Evolutionary conservation across 106 monocot species (phyloP).

Genomic region (Allium fistulosum): DNA sequence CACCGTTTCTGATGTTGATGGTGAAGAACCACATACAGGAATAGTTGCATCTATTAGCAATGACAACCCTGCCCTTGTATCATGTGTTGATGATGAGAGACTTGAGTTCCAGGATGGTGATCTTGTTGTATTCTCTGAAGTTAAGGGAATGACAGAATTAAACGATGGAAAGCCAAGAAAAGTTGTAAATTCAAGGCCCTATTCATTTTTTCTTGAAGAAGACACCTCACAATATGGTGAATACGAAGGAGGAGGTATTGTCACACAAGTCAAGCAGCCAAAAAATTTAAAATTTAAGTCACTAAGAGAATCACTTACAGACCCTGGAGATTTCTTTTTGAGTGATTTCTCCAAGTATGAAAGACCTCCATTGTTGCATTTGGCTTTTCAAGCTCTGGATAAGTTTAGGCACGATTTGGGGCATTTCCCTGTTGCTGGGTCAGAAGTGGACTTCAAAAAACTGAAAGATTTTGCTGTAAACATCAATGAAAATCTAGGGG

Average conservation of each 20-base stretch:
- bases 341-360: slow-evolving; percentile 92
- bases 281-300: slow-evolving; percentile 69
- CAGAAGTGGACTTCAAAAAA: slow-evolving; percentile 51
- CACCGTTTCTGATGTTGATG: slow-evolving; percentile 85
- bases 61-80: slow-evolving; percentile 62
- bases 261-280: slow-evolving; percentile 86
- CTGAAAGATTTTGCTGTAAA: slow-evolving; percentile 32
- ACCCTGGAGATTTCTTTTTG: slow-evolving; percentile 84
- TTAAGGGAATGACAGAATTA: slow-evolving; percentile 77
- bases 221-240: slow-evolving; percentile 66
- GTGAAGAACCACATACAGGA: slow-evolving; percentile 85
- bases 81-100: slow-evolving; percentile 86
- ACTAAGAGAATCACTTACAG: slow-evolving; percentile 52
- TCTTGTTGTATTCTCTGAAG: slow-evolving; percentile 84
- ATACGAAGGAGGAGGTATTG: slow-evolving; percentile 80
- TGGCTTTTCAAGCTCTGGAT: slow-evolving; percentile 92
- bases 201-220: slow-evolving; percentile 78
- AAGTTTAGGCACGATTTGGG: slow-evolving; percentile 53
- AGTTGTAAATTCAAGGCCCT: slow-evolving; percentile 50
- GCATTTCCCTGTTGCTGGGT: slow-evolving; percentile 72
- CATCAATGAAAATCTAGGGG: slow-evolving; percentile 53
- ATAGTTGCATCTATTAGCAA: slow-evolving; percentile 85
- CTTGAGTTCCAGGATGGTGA: slow-evolving; percentile 95
- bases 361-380: slow-evolving; percentile 54
- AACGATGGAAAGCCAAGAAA: slow-evolving; percentile 95